Base-by-base conservation (phyloP, 495 filamentous ascomycete genomes). In the Viridothelium virens region DNA sequence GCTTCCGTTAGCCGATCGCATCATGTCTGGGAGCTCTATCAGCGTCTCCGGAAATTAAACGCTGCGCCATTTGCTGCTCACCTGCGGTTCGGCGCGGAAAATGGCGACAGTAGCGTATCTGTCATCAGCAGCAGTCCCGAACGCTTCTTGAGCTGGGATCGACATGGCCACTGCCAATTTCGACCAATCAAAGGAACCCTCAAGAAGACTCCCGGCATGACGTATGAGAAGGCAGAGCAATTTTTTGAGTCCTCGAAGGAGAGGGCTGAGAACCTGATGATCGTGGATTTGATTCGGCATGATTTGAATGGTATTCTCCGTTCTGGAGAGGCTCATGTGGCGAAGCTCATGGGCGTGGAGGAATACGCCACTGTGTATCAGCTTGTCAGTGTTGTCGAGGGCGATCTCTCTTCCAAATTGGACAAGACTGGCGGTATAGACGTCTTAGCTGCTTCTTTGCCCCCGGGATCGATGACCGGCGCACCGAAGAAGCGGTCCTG, bases 131-230 rank as follows among this genome's bases (percentile, higher is more conserved):
- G 86, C 74, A 94, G 89, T n/a, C 94, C 94, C 0, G 94, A 98
- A 74, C 89, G 91, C 31, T 98, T 96, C 76, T 83, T 97, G 7
- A 83, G 82, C 65, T 94, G 88, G 86, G 76, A 82, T 64, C 79
- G 86, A 38, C 64, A 73, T 3, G 84, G 83, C 0, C 69, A 70
- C 9, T 88, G 85, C 70, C 81, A 86, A 67, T 86, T 91, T 72
- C 81, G 88, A 31, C 94, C 94, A 0, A 98, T 98, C 82, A 98
- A 98, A 79, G 94, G 94, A 36, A 98, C 94, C 0, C 90, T 97
- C 44, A 84, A 84, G 62, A 96, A 94, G 72, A 82, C 83, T 0
- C 74, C 80, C 38, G 75, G 75, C 16, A 84, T 85, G 72, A 93
- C 89, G 1, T 78, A 87, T 50, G 82, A 79, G 12, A 79, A 88